Base-by-base conservation (phyloP, 2,329 filamentous ascomycete species). In the Fusarium mundagurra region DNA sequence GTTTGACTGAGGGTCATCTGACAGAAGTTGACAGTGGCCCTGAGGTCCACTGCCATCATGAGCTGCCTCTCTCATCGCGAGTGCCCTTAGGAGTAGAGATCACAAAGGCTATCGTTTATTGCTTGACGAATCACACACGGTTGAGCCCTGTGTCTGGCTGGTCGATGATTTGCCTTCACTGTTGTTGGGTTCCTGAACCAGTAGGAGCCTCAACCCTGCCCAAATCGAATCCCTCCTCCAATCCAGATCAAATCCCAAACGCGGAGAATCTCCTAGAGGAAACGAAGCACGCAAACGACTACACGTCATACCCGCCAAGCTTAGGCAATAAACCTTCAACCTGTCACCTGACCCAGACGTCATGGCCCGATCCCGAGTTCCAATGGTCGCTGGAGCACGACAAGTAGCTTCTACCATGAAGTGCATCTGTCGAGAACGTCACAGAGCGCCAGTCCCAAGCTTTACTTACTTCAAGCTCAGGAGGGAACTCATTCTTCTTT, bases 201-300 rank as follows among this genome's bases (percentile, higher is more conserved):
- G 18, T 39, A 3, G 7, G 4, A 39, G 8, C 38, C 20, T 22
- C 38, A 12, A 13, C 12, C 38, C 1, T 5, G 3, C 11, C 11
- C 0, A 39, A 39, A 0, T 39, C 7, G 6, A 22, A 8, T 22
- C 20, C 33, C 18, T 39, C 38, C 6, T 39, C 38, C 6, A 39
- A 3, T 39, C 7, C 38, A 1, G 1, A 39, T 12, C 20, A 39
- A 39, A 39, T 22, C 1, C 20, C 3, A 22, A 8, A 39, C 38
- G 38, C 0, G 11, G 20, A 4, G 7, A 6, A 38, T 38, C 18
- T 20, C 6, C 1, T 20, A 1, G 12, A 38, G 3, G 33, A 39
- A 22, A 22, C 20, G 38, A 13, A 4, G 7, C 12, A 39, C 20
- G 1, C 20, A 22, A 22, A 20, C 11, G 12, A 5, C 1, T 39